A percentile compares a stretch with the other conserved stretches of the same genome.
phyloP scores from a whole-genome alignment of 2,329 filamentous ascomycete species.

The Pseudohalonectria lignicola region DNA sequence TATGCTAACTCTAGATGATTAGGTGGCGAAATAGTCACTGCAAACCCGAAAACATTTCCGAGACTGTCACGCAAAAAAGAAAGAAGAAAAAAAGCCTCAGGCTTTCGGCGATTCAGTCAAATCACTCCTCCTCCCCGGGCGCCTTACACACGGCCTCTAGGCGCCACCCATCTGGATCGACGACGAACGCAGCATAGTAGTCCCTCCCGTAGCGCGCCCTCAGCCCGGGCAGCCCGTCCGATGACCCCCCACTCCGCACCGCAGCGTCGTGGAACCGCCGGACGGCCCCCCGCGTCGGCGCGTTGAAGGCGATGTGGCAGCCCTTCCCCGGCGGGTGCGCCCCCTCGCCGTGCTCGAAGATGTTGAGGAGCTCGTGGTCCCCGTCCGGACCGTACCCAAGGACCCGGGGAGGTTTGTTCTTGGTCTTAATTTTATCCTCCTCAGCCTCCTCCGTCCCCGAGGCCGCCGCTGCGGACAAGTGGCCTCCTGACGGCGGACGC shows the following conservation, averaged over 20 bases:
- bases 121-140: neutral
- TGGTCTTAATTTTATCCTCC: neutral
- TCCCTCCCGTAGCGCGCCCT: constrained; percentile 17
- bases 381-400: constrained; percentile 17
- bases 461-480: too few relatives aligned
- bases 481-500: too few relatives aligned
- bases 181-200: constrained; percentile 22
- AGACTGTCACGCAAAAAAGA: too few relatives aligned
- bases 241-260: constrained; percentile 14
- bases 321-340: constrained; percentile 15
- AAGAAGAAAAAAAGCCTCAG: too few relatives aligned
- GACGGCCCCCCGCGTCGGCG: constrained; percentile 15
- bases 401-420: constrained; percentile 8
- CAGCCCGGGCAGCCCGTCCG: constrained; percentile 18
- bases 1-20: too few relatives aligned
- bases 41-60: too few relatives aligned
- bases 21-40: too few relatives aligned
- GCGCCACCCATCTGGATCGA: constrained; percentile 20
- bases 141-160: constrained; percentile 19
- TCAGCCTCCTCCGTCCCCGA: neutral
- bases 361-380: constrained; percentile 16
- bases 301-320: constrained; percentile 21
- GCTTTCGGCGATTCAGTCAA: neutral
- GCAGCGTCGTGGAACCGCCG: constrained; percentile 17
- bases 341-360: constrained; percentile 15